Evolutionary conservation across 2,329 filamentous ascomycete species (phyloP).

Genomic region (Ophiobolus disseminans): DNA sequence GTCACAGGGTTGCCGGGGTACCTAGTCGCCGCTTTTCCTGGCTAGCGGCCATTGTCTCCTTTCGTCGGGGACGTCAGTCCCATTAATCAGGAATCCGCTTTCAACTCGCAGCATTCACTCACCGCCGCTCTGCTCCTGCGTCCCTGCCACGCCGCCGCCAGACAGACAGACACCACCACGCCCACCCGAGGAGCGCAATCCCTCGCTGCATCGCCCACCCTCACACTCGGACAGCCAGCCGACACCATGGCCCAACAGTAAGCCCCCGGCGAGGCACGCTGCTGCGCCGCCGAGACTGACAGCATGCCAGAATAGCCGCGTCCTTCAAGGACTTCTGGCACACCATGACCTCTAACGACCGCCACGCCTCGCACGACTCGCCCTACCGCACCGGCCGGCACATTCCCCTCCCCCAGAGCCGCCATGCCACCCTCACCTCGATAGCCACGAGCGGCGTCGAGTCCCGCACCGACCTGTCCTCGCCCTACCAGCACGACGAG

Average conservation of each 20-base stretch:
- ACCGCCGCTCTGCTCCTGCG: constrained; percentile 5
- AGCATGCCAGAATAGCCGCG: constrained; percentile 37
- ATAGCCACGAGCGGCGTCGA: constrained; percentile 86
- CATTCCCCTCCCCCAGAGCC: constrained; percentile 82
- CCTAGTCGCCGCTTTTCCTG: too few relatives aligned
- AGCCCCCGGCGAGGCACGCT: constrained; percentile 13
- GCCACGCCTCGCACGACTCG: constrained; percentile 90
- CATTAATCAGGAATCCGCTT: background rate
- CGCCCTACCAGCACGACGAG: constrained; percentile 79
- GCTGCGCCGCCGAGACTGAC: constrained; percentile 32
- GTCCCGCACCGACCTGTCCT: constrained; percentile 82
- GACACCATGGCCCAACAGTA: constrained; percentile 47
- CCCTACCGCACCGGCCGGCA: constrained; percentile 91
- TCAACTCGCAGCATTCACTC: constrained; percentile 4
- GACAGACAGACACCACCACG: constrained; percentile 5
- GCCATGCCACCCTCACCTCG: constrained; percentile 82
- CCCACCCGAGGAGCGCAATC: constrained; percentile 27
- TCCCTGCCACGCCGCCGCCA: background rate
- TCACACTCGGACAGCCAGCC: constrained; percentile 8
- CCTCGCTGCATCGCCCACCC: constrained; percentile 18
- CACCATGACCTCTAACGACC: constrained; percentile 75
- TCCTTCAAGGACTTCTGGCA: constrained; percentile 95
- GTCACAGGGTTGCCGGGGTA: too few relatives aligned
- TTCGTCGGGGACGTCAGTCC: background rate
- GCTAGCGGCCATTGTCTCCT: too few relatives aligned